Base-by-base conservation (phyloP, 495 filamentous ascomycete species). In the Filosporella fistucella region DNA sequence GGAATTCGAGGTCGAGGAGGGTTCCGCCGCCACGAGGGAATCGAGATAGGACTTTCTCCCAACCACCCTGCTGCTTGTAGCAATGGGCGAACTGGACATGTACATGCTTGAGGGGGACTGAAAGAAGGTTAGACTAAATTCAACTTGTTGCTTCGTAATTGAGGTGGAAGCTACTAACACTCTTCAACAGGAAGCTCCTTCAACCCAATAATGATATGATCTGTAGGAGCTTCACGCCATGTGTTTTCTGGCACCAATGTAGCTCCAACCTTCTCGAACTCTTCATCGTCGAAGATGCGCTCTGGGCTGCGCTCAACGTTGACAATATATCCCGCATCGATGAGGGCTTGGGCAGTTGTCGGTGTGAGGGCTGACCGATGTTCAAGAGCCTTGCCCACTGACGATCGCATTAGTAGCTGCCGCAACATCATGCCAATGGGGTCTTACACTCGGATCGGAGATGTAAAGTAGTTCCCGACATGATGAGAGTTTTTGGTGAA, bases 181-280 rank as follows among this genome's bases (percentile, higher is more conserved):
- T 83, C 80, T 57, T 95, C 85, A 60, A 94, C 89, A 6, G 87
- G 88, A 13, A 96, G 75, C 71, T 96, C 93, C 77, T 98, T 98
- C 39, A 98, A 75, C 29, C 93, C 91, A 51, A 96, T 75, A 57
- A 95, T 88, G 59, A 89, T 88, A 59, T 91, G 80, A 47, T 89
- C 80, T 53, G 75, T 70, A 18, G 93, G 89, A 0, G 82, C 87
- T 44, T 76, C 66, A 14, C 63, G 72, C 91, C 93, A 97, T 37
- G 80, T 88, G 23, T 86, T 83, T 57, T 88, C 84, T 13, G 82
- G 80, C 4, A 96, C 86, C n/a, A 96, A 71, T 3, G 70, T 82
- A 21, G 82, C 85, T 24, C 89, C 90, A 16, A 81, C 72, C 16
- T 61, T 66, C 55, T 69, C 70, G 50, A 80, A 84, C 59, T 84